Evolutionary conservation across 1,284 basidiomycete genomes (phyloP).

Genomic region (Xerocomus amazonicus): DNA sequence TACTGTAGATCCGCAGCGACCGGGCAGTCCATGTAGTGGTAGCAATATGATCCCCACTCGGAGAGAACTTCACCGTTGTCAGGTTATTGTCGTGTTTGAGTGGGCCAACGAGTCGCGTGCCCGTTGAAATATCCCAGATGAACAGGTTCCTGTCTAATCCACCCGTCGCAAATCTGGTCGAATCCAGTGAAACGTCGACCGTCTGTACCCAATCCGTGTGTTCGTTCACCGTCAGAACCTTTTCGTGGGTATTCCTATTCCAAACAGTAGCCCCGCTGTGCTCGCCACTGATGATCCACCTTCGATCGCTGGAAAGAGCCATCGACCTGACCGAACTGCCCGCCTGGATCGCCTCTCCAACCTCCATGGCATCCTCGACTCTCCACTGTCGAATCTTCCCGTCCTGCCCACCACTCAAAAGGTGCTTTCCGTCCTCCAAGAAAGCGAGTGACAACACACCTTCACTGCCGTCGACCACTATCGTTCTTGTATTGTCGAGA

Average conservation of each 20-base stretch:
- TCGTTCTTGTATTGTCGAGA: background rate
- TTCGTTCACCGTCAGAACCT: background rate
- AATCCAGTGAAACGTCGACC: slow-evolving; percentile 1
- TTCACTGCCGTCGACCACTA: background rate
- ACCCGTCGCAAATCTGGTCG: slow-evolving; percentile 1
- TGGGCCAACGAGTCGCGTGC: background rate
- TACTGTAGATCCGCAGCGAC: background rate
- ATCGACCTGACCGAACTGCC: background rate
- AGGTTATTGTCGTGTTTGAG: background rate
- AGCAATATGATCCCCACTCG: background rate
- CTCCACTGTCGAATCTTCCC: background rate
- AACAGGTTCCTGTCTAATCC: background rate
- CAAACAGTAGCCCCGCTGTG: slow-evolving; percentile 3
- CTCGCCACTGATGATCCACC: slow-evolving; percentile 2
- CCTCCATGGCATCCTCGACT: background rate
- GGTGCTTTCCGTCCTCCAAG: background rate
- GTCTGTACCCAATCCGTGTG: background rate
- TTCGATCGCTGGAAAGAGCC: slow-evolving; percentile 6
- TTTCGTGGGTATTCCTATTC: slow-evolving; percentile 4
- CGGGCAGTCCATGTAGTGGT: background rate
- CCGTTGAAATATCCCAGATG: slow-evolving; percentile 1
- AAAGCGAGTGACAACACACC: background rate
- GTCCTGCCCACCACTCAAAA: background rate
- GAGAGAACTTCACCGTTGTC: background rate
- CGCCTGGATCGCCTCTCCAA: background rate